Base-by-base conservation (phyloP, 768 basidiomycete species). In the Postia placenta region DNA sequence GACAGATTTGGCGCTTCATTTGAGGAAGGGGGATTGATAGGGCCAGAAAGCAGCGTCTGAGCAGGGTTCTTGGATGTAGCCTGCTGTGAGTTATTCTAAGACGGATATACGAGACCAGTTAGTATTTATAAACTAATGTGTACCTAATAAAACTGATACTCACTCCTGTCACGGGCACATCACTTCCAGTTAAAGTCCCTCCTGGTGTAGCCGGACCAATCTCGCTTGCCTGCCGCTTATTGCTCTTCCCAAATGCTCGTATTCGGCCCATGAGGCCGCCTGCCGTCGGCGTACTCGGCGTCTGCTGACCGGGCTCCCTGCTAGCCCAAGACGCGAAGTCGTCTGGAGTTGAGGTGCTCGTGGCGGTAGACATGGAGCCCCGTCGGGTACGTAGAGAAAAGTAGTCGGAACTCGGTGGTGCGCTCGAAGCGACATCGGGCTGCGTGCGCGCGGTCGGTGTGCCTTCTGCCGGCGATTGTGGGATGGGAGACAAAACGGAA, bases 231-330 rank as follows among this genome's bases (percentile, higher is more conserved):
- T 56, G 50, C 5, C 69, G 66, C 54, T 69, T 72, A 42, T 74
- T 65, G 45, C 69, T 75, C 65, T 84, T 87, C 7, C 85, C 85
- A 53, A 93, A 79, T 46, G 70, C 83, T 64, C 83, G 88, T 50
- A 93, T 65, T 53, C 86, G 78, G 0, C 90, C 87, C 77, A 94
- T 93, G 47, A 93, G 65, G 1, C 86, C 72, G 64, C 73, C 70
- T 24, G 52, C 51, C 19, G 54, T 54, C 4, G 84, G 80, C 3
- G 77, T 80, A 47, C 58, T 70, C 0, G 80, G 76, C 2, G 73
- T 76, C 23, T 70, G 64, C 5, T 70, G 64, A 11, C 72, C 71
- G 14, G 60, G 17, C 12, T 55, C 56, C 45, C 53, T 56, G 22
- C 47, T 25, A 45, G 50, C 65, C 71, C 71, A 73, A 12, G 64